Evolutionary conservation across 129 eudicot genomes (phyloP).

Genomic region (Dittrichia graveolens): DNA sequence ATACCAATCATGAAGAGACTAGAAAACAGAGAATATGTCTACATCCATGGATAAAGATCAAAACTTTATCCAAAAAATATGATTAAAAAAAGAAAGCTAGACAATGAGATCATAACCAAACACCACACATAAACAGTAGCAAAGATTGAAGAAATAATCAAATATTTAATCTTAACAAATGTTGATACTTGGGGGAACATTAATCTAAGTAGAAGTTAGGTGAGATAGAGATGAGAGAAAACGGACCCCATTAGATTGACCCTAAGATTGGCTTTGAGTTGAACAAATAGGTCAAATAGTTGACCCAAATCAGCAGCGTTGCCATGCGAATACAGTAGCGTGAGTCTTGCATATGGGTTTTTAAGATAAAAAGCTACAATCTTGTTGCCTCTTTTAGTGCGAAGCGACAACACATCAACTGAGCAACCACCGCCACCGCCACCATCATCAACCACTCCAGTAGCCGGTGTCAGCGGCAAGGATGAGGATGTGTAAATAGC

Average conservation of each 20-base stretch:
- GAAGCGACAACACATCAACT: constrained; percentile 61
- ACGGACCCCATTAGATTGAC: constrained; percentile 92
- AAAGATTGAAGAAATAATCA: neutral
- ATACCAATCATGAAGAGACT: neutral
- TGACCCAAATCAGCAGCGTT: constrained; percentile 99
- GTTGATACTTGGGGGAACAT: constrained; percentile 35
- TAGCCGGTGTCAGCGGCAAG: constrained; percentile 40
- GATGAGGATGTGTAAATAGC: constrained; percentile 65
- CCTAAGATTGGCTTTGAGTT: constrained; percentile 96
- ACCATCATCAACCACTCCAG: constrained; percentile 43
- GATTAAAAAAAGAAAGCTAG: neutral
- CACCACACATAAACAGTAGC: constrained; percentile 6
- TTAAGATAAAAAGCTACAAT: constrained; percentile 83
- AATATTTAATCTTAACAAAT: neutral
- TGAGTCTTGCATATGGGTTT: constrained; percentile 81
- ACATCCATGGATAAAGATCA: constrained; percentile 27
- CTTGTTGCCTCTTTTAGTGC: constrained; percentile 86
- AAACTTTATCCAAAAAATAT: constrained; percentile 5
- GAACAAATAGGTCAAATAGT: constrained; percentile 92
- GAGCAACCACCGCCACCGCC: constrained; percentile 51
- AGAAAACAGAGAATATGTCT: neutral
- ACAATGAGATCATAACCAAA: constrained; percentile 2
- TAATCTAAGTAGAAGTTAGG: constrained; percentile 21
- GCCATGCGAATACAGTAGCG: constrained; percentile 88
- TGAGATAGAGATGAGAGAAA: constrained; percentile 28